Evolutionary conservation across 768 basidiomycete genomes (phyloP).

Genomic region (Russula sp.): DNA sequence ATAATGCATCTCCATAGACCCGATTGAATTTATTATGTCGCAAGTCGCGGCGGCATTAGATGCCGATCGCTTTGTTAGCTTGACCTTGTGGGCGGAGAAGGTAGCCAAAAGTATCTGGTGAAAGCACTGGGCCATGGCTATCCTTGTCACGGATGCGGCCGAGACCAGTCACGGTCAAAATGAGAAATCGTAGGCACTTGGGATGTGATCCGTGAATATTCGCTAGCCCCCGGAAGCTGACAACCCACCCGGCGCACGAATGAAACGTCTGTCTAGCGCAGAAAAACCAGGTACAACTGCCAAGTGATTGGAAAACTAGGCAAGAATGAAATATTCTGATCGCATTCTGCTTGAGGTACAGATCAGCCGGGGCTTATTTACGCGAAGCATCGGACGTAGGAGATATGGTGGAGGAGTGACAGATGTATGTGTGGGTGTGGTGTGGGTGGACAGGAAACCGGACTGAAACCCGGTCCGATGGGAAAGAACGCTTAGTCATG

Average conservation of each 20-base stretch:
- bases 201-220: too few relatives aligned
- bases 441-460: too few relatives aligned
- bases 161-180: too few relatives aligned
- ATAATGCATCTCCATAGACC: neutral
- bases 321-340: neutral
- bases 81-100: neutral
- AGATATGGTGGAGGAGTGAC: neutral
- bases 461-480: neutral
- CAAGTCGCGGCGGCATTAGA: neutral
- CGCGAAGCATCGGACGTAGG: neutral
- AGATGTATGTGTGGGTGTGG: too few relatives aligned
- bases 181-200: too few relatives aligned
- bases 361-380: neutral
- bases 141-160: neutral
- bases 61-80: neutral
- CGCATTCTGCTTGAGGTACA: neutral
- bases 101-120: neutral
- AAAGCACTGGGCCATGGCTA: neutral
- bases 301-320: neutral
- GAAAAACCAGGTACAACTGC: neutral
- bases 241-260: too few relatives aligned
- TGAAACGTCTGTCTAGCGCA: neutral
- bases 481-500: slow-evolving; percentile 2
- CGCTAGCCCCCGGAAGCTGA: too few relatives aligned
- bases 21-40: neutral